Base-by-base conservation (phyloP, 805 yeast species). In the Ogataea corticis region DNA sequence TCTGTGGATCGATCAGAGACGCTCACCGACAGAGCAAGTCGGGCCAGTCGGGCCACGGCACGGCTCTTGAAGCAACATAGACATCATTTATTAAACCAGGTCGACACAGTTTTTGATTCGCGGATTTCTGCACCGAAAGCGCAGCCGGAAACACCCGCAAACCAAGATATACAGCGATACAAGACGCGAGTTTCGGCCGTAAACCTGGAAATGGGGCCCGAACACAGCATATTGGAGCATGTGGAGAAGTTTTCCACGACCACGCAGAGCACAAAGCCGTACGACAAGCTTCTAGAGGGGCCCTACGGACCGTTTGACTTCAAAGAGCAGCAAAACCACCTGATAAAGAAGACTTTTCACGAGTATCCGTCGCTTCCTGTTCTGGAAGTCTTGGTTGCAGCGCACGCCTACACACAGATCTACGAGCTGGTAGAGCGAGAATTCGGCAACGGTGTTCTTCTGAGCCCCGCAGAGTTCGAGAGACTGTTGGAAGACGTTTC, bases 391-490 rank as follows among this genome's bases (percentile, higher is more conserved):
- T 32, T 41, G 6, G 7, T 47, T 4, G 29, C 29, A 3, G 9
- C 39, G 11, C 28, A 33, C 27, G 31, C 40, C 5, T 41, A 18
- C 16, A 13, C 13, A 2, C 21, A 33, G 19, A 43, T 43, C 2
- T 42, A 32, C 19, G 23, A 41, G 2, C 11, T 48, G 3, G 47
- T 59, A 6, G 29, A 35, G 5, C 17, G 39, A 2, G 39, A 42
- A 2, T 48, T 38, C 16, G 15, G 31, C 3, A 12, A 34, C 2
- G 55, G 50, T 1, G 42, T 16, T 0, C 48, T 21, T 35, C 35
- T 62, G 27, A 52, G 59, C 2, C 57, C 59, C 2, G 21, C 23
- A 2, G 66, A 63, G 50, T 51, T 61, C 28, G 57, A 59, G 33
- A 46, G 51, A 19, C 38, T 61, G n/a, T 33, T 62, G n/a, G 32